These are phyloP conservation scores for Agrocybe chaxingu DNA, from an alignment of 768 basidiomycete genomes.

Conservation along the genomic window DNA sequence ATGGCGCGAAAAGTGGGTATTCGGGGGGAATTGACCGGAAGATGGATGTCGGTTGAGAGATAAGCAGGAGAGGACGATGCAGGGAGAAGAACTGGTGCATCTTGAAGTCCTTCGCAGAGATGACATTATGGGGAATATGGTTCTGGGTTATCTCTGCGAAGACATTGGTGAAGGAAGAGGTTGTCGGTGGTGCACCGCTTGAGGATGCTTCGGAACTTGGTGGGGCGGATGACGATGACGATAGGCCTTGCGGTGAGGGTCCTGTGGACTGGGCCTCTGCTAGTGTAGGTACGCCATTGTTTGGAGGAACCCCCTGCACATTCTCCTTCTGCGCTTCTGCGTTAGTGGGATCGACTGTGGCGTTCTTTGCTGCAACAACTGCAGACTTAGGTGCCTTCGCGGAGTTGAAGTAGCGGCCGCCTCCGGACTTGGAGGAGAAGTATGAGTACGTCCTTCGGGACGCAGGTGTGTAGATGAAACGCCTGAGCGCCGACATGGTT, in stretches of 20 bases:
- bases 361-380: constrained; percentile 31
- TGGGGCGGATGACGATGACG: not conserved
- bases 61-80: constrained; percentile 73
- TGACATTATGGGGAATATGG: constrained; percentile 43
- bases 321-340: constrained; percentile 14
- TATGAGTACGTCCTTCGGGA: constrained; percentile 66
- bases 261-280: constrained; percentile 5
- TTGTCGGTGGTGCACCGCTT: constrained; percentile 1
- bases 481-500: constrained; percentile 49
- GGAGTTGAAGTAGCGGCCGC: constrained; percentile 73
- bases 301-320: not conserved
- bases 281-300: not conserved
- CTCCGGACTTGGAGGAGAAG: constrained; percentile 75
- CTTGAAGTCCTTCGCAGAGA: constrained; percentile 69
- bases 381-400: constrained; percentile 60
- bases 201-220: constrained; percentile 1
- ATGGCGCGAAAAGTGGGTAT: constrained; percentile 20
- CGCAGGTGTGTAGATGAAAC: constrained; percentile 46
- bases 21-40: constrained; percentile 34
- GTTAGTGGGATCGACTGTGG: constrained; percentile 15
- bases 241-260: not conserved
- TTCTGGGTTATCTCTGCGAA: constrained; percentile 14
- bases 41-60: constrained; percentile 57
- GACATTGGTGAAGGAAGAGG: constrained; percentile 8
- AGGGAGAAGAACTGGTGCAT: constrained; percentile 84